phyloP scores from a whole-genome alignment of 1,284 basidiomycete genomes.

The Bjerkandera adusta region DNA sequence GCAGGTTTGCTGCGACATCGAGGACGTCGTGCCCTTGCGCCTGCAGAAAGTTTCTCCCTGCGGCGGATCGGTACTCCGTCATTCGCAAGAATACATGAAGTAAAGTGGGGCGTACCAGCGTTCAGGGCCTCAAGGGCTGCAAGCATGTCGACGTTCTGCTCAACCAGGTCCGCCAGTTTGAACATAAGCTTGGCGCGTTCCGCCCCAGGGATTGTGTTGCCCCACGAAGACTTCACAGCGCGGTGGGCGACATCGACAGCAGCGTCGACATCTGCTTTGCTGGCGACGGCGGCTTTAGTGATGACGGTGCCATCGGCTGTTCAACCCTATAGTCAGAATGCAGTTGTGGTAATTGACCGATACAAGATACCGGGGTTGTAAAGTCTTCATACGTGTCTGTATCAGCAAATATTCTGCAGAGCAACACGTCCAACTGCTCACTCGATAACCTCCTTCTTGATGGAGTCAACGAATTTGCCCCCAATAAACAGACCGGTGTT shows the following conservation, averaged over 20 bases:
- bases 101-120: slow-evolving; percentile 29
- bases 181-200: slow-evolving; percentile 50
- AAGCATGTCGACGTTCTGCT: slow-evolving; percentile 58
- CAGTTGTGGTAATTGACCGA: too few relatives aligned
- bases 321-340: background rate
- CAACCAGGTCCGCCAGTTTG: slow-evolving; percentile 59
- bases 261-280: slow-evolving; percentile 41
- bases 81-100: background rate
- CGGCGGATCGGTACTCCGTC: background rate
- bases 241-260: slow-evolving; percentile 50
- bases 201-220: slow-evolving; percentile 44
- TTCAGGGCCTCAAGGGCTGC: slow-evolving; percentile 60
- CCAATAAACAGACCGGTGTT: slow-evolving; percentile 3
- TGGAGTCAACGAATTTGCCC: slow-evolving; percentile 1
- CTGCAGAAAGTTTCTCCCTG: slow-evolving; percentile 71
- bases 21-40: slow-evolving; percentile 70
- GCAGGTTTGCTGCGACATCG: slow-evolving; percentile 62
- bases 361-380: background rate
- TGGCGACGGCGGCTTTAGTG: slow-evolving; percentile 41
- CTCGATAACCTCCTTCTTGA: slow-evolving; percentile 56
- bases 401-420: background rate
- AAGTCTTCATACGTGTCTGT: too few relatives aligned
- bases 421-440: slow-evolving; percentile 33
- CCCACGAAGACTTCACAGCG: slow-evolving; percentile 58
- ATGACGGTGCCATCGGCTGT: slow-evolving; percentile 44